Conservation (phyloP, 331 rosid species). For the Arachis monticola region DNA sequence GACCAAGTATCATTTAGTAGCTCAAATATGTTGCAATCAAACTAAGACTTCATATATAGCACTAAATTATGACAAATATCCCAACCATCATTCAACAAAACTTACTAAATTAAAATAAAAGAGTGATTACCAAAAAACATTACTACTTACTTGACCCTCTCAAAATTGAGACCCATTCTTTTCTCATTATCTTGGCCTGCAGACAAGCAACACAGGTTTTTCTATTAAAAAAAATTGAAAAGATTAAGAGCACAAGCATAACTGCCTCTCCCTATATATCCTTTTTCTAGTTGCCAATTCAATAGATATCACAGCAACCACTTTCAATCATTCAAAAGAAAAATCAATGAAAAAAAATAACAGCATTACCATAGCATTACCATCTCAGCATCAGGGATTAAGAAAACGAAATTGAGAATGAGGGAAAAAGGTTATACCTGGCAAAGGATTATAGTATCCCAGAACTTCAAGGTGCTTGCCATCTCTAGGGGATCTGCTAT, state of each 20-base stretch:
- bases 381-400: not conserved
- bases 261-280: not conserved
- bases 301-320: not conserved
- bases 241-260: not conserved
- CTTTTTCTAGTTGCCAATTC: not conserved
- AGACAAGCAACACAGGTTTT: conserved; percentile 16
- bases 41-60: not conserved
- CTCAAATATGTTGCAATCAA: not conserved
- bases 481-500: conserved; percentile 91
- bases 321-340: not conserved
- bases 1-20: not conserved
- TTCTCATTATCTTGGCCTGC: conserved; percentile 89
- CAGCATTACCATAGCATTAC: not conserved
- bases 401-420: not conserved
- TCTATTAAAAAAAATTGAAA: not conserved
- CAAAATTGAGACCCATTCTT: conserved; percentile 93
- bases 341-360: not conserved
- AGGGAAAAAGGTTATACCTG: conserved; percentile 49
- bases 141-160: conserved; percentile 82
- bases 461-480: conserved; percentile 88
- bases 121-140: not conserved
- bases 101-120: not conserved
- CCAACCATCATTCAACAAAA: not conserved
- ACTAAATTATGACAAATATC: not conserved
- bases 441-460: conserved; percentile 89